Percentiles rank a stretch among this genome's conserved stretches.
Conservation (phyloP, 2,329 filamentous ascomycete species). For the Aspergillus phoenicis region DNA sequence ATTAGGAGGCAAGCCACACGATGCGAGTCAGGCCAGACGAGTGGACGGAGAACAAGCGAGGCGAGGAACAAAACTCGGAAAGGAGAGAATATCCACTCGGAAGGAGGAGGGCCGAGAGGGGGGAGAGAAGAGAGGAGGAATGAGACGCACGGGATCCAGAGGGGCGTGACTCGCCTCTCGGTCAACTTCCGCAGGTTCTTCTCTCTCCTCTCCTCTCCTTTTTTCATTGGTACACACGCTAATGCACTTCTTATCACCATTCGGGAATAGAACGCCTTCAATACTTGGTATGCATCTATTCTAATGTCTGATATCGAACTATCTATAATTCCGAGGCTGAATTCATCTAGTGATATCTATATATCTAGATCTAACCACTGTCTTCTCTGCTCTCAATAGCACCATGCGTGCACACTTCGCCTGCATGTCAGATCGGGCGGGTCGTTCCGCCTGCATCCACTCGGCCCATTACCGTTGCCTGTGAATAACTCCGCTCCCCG, state of each 20-base stretch:
- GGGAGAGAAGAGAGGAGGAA: no score
- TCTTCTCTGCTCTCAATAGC: no score
- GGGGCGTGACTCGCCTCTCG: conserved; percentile 21
- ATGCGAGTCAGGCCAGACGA: neutral
- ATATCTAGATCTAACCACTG: no score
- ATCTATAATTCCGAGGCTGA: no score
- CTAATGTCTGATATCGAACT: no score
- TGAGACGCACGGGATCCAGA: conserved; percentile 7
- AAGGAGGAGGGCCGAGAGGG: conserved; percentile 1
- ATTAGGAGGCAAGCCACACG: conserved; percentile 4
- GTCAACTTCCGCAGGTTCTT: conserved; percentile 28
- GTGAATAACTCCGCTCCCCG: neutral
- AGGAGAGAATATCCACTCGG: conserved; percentile 5
- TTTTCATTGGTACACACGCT: neutral
- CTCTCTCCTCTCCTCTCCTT: neutral
- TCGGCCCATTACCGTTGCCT: neutral
- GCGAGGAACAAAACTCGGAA: conserved; percentile 4
- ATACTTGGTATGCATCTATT: no score
- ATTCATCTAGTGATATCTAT: no score
- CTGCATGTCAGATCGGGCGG: conserved; percentile 8
- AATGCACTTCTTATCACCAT: neutral
- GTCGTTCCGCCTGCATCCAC: conserved; percentile 13
- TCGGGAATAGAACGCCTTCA: no score
- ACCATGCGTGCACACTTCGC: no score
- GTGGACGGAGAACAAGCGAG: conserved; percentile 7